A percentile compares a stretch with the other conserved stretches of the same genome.
Evolutionary conservation across 2,329 filamentous ascomycete genomes (phyloP).

Genomic region (Thermoascus crustaceus): DNA sequence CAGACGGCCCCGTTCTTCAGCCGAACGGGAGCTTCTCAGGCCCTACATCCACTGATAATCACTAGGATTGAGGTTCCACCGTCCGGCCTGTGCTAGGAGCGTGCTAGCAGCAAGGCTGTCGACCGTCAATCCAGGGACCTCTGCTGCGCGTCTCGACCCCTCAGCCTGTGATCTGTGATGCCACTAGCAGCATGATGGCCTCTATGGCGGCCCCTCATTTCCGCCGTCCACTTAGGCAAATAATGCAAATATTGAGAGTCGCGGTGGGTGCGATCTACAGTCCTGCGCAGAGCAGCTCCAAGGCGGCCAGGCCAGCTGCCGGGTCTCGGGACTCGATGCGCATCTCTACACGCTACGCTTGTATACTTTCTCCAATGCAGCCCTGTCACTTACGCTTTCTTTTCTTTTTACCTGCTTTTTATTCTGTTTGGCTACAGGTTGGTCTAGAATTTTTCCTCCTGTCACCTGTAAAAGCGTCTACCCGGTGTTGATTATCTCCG

Average conservation of each 20-base stretch:
- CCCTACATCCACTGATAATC: too few species aligned
- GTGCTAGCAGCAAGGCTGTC: too few species aligned
- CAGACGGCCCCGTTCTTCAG: neutral
- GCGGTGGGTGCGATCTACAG: slow-evolving; percentile 1
- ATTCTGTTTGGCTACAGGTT: neutral
- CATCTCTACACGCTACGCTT: neutral
- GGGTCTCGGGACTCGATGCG: neutral
- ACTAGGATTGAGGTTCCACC: too few species aligned
- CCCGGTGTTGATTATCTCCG: too few species aligned
- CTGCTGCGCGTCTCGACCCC: too few species aligned
- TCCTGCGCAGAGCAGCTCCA: neutral
- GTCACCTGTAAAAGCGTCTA: too few species aligned
- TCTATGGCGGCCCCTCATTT: neutral
- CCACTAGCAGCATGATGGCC: slow-evolving; percentile 1
- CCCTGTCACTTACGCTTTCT: neutral
- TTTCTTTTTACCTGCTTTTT: neutral
- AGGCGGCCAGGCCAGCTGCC: neutral
- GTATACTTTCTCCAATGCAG: neutral
- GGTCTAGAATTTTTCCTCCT: neutral
- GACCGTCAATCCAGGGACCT: too few species aligned
- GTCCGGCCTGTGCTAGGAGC: neutral
- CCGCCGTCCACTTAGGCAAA: neutral
- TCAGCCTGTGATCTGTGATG: neutral
- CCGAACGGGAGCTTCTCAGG: neutral
- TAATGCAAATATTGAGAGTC: slow-evolving; percentile 1